Percentiles rank a stretch among this genome's conserved stretches.
phyloP scores from a whole-genome alignment of 2,329 filamentous ascomycete species.

The Penicillium digitatum region DNA sequence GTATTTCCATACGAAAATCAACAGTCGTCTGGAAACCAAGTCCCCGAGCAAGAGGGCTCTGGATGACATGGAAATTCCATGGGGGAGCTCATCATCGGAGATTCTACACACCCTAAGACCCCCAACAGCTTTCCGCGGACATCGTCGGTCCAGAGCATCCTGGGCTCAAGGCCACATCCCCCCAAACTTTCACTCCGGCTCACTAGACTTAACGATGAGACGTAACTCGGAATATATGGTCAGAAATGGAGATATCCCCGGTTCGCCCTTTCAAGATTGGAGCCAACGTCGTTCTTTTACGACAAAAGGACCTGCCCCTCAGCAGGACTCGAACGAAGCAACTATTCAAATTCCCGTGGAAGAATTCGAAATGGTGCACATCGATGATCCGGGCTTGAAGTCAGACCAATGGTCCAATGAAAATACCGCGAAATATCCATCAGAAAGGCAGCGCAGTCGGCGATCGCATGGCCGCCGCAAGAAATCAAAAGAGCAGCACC shows the following conservation, averaged over 20 bases:
- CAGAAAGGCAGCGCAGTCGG: not conserved
- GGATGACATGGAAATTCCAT: not conserved
- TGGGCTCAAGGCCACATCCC: constrained; percentile 17
- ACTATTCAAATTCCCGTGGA: not conserved
- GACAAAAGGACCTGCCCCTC: not conserved
- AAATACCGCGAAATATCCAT: not conserved
- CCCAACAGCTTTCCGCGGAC: not conserved
- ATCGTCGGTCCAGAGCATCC: constrained; percentile 3
- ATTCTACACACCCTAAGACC: not conserved
- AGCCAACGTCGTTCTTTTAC: constrained; percentile 4
- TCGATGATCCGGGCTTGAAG: not conserved
- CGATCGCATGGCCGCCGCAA: not conserved
- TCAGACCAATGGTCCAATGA: not conserved
- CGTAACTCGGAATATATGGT: not conserved
- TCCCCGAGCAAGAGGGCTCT: not conserved
- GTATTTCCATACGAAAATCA: constrained; percentile 14
- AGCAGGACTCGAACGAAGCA: not conserved
- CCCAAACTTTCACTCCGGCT: constrained; percentile 10
- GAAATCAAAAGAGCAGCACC: not conserved
- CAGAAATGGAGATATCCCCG: not conserved
- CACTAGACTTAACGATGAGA: not conserved
- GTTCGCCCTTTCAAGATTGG: not conserved
- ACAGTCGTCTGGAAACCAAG: not conserved
- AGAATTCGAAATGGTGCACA: constrained; percentile 14
- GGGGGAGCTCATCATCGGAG: not conserved